Evolutionary conservation across 805 yeast genomes (phyloP).

Genomic region (Hanseniaspora lachancei): DNA sequence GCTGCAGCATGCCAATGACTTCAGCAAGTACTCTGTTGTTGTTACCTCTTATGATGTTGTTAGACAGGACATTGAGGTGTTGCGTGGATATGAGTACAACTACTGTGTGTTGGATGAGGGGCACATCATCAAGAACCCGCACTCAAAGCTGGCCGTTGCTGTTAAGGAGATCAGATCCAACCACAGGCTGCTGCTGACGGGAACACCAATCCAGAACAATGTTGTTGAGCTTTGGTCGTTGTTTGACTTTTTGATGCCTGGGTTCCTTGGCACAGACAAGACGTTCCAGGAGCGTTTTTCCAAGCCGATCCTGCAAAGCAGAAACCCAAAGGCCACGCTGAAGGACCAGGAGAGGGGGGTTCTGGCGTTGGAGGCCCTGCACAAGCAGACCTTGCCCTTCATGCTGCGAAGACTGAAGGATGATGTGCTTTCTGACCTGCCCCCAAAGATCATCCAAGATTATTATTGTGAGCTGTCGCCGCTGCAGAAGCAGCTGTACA

Average conservation of each 20-base stretch:
- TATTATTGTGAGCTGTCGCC: slow-evolving; percentile 93
- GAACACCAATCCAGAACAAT: slow-evolving; percentile 96
- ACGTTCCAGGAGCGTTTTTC: slow-evolving; percentile 89
- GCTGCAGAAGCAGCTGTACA: slow-evolving; percentile 73
- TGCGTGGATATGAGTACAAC: slow-evolving; percentile 57
- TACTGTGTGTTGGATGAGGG: slow-evolving; percentile 97
- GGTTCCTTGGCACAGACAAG: slow-evolving; percentile 90
- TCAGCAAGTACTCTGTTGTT: slow-evolving; percentile 60
- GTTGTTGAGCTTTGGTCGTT: slow-evolving; percentile 95
- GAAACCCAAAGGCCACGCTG: slow-evolving; percentile 75
- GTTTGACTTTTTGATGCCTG: slow-evolving; percentile 97
- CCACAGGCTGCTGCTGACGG: slow-evolving; percentile 81
- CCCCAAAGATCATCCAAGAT: slow-evolving; percentile 97
- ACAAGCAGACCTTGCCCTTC: slow-evolving; percentile 91
- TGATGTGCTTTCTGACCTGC: slow-evolving; percentile 87
- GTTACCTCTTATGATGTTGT: slow-evolving; percentile 95
- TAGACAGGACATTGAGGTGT: slow-evolving; percentile 67
- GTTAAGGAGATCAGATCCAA: slow-evolving; percentile 75
- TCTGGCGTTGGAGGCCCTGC: slow-evolving; percentile 85
- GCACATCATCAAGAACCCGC: slow-evolving; percentile 86
- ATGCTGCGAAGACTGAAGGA: slow-evolving; percentile 92
- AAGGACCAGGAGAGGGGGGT: slow-evolving; percentile 97
- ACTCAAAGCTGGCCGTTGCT: slow-evolving; percentile 75
- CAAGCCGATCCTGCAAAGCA: slow-evolving; percentile 91
- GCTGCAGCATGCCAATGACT: slow-evolving; percentile 37